Evolutionary conservation across 2,329 filamentous ascomycete genomes (phyloP).

Genomic region (Pestalotiopsis sp.): DNA sequence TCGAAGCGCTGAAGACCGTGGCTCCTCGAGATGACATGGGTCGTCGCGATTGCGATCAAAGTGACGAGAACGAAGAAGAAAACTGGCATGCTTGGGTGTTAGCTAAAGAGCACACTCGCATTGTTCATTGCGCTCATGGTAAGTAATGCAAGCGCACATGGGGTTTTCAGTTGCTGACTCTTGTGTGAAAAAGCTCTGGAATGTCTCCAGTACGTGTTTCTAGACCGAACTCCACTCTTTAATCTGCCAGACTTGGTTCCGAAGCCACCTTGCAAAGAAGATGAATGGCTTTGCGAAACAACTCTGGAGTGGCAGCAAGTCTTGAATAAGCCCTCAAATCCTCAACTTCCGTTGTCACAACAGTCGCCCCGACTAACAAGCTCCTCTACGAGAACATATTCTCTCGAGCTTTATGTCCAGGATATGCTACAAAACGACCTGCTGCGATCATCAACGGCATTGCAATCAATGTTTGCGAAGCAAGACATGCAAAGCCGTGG

Average conservation of each 20-base stretch:
- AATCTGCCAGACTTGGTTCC: not conserved
- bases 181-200: not conserved
- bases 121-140: not conserved
- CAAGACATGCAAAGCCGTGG: not conserved
- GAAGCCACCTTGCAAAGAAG: not conserved
- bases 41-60: not conserved
- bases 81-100: not conserved
- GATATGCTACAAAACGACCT: not conserved
- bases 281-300: not conserved
- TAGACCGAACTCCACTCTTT: not conserved
- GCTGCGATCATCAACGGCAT: not conserved
- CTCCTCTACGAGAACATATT: not conserved
- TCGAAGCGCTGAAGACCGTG: not conserved
- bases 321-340: not conserved
- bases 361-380: not conserved
- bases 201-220: not conserved
- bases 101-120: not conserved
- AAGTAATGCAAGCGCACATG: not conserved
- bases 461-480: not conserved
- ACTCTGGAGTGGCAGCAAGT: not conserved
- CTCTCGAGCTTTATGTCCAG: not conserved
- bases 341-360: not conserved
- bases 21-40: not conserved
- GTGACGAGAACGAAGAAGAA: not conserved
- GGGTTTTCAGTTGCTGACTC: not conserved